phyloP scores from a whole-genome alignment of 108 stramenopile genomes.

The Mediolabrus comicus region DNA sequence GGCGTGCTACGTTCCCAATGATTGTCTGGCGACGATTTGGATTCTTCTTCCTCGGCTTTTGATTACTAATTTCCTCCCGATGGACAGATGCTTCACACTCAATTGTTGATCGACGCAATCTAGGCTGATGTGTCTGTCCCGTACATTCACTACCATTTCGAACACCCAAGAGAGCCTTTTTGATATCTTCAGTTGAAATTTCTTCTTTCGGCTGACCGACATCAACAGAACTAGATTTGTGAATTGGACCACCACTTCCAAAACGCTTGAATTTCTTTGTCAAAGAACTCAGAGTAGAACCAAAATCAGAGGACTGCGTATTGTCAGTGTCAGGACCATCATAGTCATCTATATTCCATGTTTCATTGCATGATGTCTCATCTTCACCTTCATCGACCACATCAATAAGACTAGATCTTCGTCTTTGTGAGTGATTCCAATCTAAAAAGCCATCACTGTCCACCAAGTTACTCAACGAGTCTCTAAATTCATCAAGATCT shows the following conservation, averaged over 20 bases:
- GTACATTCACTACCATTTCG: not conserved
- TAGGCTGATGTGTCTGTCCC: not conserved
- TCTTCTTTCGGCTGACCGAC: not conserved
- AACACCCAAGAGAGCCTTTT: slow-evolving; percentile 11
- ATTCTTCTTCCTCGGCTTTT: not conserved
- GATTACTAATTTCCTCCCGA: too few relatives aligned
- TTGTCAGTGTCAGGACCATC: not conserved
- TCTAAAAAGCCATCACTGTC: not conserved
- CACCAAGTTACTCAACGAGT: not conserved
- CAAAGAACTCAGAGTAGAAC: not conserved
- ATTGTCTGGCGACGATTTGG: not conserved
- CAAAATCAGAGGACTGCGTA: not conserved
- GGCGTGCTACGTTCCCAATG: not conserved
- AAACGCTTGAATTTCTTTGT: not conserved
- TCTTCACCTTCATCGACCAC: not conserved
- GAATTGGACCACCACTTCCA: too few relatives aligned
- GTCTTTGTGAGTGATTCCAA: not conserved
- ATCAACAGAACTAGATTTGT: not conserved
- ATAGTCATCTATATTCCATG: slow-evolving; percentile 7
- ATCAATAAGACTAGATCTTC: not conserved
- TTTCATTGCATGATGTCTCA: not conserved
- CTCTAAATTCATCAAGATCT: not conserved
- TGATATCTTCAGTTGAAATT: not conserved
- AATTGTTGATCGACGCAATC: not conserved
- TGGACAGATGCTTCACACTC: not conserved